A percentile compares a stretch with the other conserved stretches of the same genome.
Conservation (phyloP, 441 rosid species). For the Populus hybrid region DNA sequence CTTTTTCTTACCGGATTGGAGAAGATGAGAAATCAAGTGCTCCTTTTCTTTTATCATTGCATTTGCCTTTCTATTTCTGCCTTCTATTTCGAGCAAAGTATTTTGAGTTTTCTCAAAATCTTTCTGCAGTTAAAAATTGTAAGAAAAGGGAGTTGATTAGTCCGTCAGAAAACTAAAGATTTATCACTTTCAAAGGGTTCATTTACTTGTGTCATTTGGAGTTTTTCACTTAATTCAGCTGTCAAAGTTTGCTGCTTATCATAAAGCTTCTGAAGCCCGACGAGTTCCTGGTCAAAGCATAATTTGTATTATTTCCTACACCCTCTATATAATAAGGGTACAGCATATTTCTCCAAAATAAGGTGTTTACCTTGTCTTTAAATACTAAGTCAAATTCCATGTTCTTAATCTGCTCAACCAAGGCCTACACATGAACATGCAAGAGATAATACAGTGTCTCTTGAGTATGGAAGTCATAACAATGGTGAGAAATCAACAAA, state of each 20-base stretch:
- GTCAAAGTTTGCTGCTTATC: constrained; percentile 47
- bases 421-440: constrained; percentile 38
- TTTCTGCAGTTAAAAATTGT: constrained; percentile 38
- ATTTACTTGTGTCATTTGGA: constrained; percentile 60
- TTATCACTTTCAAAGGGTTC: background rate
- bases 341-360: constrained; percentile 8
- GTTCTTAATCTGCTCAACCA: constrained; percentile 73
- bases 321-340: background rate
- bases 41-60: constrained; percentile 73
- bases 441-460: background rate
- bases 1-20: constrained; percentile 56
- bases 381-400: constrained; percentile 63
- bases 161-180: background rate
- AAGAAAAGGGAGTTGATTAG: background rate
- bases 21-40: constrained; percentile 61
- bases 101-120: constrained; percentile 60
- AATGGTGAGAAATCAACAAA: background rate
- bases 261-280: constrained; percentile 66
- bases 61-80: constrained; percentile 68
- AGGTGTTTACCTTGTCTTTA: constrained; percentile 52
- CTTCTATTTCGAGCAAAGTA: constrained; percentile 57
- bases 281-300: constrained; percentile 39
- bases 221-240: constrained; percentile 50
- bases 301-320: background rate
- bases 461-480: background rate